Conservation (phyloP, 78 protist species). For the Dictyostelium capitatum region DNA sequence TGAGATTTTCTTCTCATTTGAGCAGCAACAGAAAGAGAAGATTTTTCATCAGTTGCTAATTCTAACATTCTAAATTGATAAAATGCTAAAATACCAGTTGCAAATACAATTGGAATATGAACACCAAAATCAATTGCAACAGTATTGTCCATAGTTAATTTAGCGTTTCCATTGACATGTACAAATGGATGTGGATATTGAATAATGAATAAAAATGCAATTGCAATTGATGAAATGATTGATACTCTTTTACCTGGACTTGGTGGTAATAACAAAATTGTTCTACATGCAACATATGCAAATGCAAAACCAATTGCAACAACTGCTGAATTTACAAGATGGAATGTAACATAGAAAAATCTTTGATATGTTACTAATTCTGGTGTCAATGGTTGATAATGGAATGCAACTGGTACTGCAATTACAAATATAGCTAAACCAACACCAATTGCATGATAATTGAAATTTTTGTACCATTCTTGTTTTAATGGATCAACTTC, state of each 20-base stretch:
- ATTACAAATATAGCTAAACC: not conserved
- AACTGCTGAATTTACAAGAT: constrained; percentile 37
- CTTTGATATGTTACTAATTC: not conserved
- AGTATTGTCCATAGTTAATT: constrained; percentile 13
- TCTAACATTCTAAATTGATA: constrained; percentile 81
- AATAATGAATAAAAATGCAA: constrained; percentile 44
- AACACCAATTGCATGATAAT: not conserved
- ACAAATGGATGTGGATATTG: constrained; percentile 73
- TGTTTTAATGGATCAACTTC: constrained; percentile 45
- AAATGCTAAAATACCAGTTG: constrained; percentile 63
- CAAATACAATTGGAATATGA: constrained; percentile 72
- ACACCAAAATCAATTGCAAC: constrained; percentile 47
- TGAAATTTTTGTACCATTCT: constrained; percentile 8
- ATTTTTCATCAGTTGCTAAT: constrained; percentile 70
- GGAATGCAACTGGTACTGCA: constrained; percentile 20
- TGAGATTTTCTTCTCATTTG: constrained; percentile 46
- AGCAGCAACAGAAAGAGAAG: constrained; percentile 40
- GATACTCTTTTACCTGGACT: constrained; percentile 61
- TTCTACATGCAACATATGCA: constrained; percentile 33
- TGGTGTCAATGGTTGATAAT: constrained; percentile 3
- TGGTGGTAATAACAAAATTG: constrained; percentile 31
- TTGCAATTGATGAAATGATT: constrained; percentile 35
- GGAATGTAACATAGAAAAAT: constrained; percentile 60
- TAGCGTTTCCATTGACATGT: not conserved
- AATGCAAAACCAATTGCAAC: constrained; percentile 29